phyloP scores from a whole-genome alignment of 2,329 filamentous ascomycete genomes.

The Neurospora crassa region DNA sequence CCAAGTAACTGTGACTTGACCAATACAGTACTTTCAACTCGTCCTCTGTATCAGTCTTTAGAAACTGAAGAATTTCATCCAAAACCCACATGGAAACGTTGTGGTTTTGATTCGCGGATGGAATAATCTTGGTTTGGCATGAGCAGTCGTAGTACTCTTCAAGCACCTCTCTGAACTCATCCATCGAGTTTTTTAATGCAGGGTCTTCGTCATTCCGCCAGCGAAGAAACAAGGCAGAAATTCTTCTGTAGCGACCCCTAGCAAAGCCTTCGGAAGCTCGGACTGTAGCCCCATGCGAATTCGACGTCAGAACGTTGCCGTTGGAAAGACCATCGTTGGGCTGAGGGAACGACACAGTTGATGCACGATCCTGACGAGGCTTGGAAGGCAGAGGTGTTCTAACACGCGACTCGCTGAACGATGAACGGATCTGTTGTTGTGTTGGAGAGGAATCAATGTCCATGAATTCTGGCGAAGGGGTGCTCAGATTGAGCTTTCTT shows the following conservation, averaged over 20 bases:
- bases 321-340: background rate
- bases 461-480: conserved; percentile 26
- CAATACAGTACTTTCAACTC: conserved; percentile 51
- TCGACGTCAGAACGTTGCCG: background rate
- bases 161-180: conserved; percentile 41
- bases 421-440: conserved; percentile 27
- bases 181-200: conserved; percentile 30
- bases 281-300: background rate
- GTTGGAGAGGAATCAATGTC: conserved; percentile 38
- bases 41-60: conserved; percentile 43
- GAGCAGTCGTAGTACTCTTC: conserved; percentile 43
- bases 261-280: background rate
- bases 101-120: conserved; percentile 27
- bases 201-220: conserved; percentile 46
- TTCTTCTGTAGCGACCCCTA: conserved; percentile 37
- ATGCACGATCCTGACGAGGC: conserved; percentile 42
- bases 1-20: conserved; percentile 43
- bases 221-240: conserved; percentile 41
- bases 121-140: conserved; percentile 39
- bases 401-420: conserved; percentile 38
- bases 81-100: conserved; percentile 46
- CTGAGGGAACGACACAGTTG: conserved; percentile 23
- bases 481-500: conserved; percentile 24
- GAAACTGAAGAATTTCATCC: conserved; percentile 40
- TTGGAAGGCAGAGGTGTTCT: conserved; percentile 48